Base-by-base conservation (phyloP, 768 basidiomycete species). In the Mycena vitilis region DNA sequence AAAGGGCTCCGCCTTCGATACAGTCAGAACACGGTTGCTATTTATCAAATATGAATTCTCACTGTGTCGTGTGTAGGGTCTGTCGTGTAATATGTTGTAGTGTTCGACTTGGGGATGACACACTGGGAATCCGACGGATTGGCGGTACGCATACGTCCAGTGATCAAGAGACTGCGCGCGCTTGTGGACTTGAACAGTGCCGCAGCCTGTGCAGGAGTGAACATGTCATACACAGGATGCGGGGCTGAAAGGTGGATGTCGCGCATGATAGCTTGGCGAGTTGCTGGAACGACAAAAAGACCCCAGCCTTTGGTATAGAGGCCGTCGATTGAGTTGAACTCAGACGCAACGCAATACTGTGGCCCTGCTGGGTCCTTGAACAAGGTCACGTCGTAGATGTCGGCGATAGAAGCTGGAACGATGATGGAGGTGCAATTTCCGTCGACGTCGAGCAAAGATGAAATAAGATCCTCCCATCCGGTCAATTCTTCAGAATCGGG, bases 1-100 rank as follows among this genome's bases (percentile, higher is more conserved):
- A 61, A 86, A 86, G 2, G 82, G 82, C 71, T 87, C 83, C 22
- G 75, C 67, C 85, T 86, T 63, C 6, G 10, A 38, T 8, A 34
- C 20, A 57, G 11, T 44, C 16, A 63, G 42, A 1, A 22, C 38
- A 2, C 5, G 11, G 25, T 16, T 5, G 11, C 8, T 15, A 52
- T 20, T 22, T 52, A 4, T 12, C 13, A 23, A 42, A 38, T 0
- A 5, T 37, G 11, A 57, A 15, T 40, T 11, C 77, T 48, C 71
- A 84, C 84, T 23, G 78, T 77, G 60, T 85, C 83, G 73, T 87
- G 86, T 4, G 83, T 76, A 38, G 85, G 81, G 71, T 86, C 86
- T 0, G 86, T 87, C 64, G 74, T 78, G 55, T 80, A 83, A 71
- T 83, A 85, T 5, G 68, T 67, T 10, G 76, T 72, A 23, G 58